phyloP scores from a whole-genome alignment of 805 yeast genomes.

The Kluyveromyces dobzhanskii region DNA sequence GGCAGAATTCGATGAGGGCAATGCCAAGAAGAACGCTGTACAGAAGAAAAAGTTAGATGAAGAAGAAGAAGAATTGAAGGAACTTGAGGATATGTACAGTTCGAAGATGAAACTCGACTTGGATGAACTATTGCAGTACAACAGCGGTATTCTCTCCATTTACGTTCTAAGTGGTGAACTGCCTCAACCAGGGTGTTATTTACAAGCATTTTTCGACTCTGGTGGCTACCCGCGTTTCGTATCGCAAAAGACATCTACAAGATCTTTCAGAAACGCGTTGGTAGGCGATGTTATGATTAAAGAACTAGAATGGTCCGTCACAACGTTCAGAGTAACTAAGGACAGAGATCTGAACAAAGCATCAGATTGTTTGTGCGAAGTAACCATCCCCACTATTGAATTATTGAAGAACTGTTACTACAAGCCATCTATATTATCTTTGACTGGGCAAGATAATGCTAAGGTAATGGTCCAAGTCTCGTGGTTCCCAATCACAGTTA shows the following conservation, averaged over 20 bases:
- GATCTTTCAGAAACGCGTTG: constrained; percentile 32
- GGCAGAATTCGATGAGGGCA: constrained; percentile 24
- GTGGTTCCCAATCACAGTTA: constrained; percentile 67
- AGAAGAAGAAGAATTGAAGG: constrained; percentile 26
- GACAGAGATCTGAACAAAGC: constrained; percentile 45
- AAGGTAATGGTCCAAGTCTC: constrained; percentile 53
- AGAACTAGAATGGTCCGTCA: constrained; percentile 67
- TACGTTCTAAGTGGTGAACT: constrained; percentile 54
- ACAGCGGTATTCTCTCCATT: constrained; percentile 70
- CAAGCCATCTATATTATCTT: constrained; percentile 46
- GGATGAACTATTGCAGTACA: constrained; percentile 46
- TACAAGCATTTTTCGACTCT: constrained; percentile 75
- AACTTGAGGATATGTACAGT: constrained; percentile 33
- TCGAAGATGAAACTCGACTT: constrained; percentile 45
- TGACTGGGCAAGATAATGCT: constrained; percentile 45
- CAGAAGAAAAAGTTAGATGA: constrained; percentile 25
- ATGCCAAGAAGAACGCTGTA: constrained; percentile 19
- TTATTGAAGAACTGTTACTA: constrained; percentile 58
- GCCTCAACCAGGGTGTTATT: constrained; percentile 46
- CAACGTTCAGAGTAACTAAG: constrained; percentile 53
- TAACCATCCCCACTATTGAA: constrained; percentile 56
- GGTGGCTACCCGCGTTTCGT: constrained; percentile 56
- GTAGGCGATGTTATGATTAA: constrained; percentile 71
- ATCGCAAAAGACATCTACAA: constrained; percentile 39
- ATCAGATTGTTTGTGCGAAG: constrained; percentile 52